phyloP scores from a whole-genome alignment of 371 early-diverging fungal species.

The Rhizopus arrhizus region DNA sequence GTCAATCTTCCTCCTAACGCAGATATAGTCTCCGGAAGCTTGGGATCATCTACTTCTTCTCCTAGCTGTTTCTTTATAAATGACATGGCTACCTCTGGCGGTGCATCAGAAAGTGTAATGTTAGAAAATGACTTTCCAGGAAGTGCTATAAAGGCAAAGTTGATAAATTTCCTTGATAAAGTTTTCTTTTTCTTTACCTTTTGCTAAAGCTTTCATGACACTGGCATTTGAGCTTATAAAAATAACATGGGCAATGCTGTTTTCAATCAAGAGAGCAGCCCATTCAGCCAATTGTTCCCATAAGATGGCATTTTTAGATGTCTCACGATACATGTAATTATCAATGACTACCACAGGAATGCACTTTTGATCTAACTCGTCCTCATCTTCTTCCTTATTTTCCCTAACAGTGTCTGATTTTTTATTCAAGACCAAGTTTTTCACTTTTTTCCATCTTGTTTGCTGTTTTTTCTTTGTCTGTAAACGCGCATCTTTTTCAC shows the following conservation, averaged over 20 bases:
- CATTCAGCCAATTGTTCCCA: conserved; percentile 80
- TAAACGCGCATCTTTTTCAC: conserved; percentile 10
- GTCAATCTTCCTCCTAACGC: conserved; percentile 86
- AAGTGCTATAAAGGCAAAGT: conserved; percentile 49
- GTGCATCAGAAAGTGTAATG: conserved; percentile 72
- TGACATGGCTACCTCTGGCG: conserved; percentile 63
- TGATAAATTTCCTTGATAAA: background rate
- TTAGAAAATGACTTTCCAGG: conserved; percentile 78
- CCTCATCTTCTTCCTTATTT: conserved; percentile 12
- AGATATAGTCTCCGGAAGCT: conserved; percentile 58
- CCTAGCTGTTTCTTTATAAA: conserved; percentile 67
- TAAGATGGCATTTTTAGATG: conserved; percentile 48
- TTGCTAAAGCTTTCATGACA: conserved; percentile 69
- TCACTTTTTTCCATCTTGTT: conserved; percentile 1
- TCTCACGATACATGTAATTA: conserved; percentile 78
- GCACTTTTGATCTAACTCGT: conserved; percentile 29
- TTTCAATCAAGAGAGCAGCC: conserved; percentile 76
- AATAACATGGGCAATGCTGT: conserved; percentile 86
- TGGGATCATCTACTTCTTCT: conserved; percentile 47
- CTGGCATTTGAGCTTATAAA: conserved; percentile 81
- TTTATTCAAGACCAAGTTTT: conserved; percentile 1
- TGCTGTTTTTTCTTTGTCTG: background rate
- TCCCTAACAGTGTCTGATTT: background rate
- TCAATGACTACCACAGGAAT: conserved; percentile 92
- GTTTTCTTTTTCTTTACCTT: conserved; percentile 41